phyloP scores from a whole-genome alignment of 75 land plant species.

The Pinus tabuliformis region DNA sequence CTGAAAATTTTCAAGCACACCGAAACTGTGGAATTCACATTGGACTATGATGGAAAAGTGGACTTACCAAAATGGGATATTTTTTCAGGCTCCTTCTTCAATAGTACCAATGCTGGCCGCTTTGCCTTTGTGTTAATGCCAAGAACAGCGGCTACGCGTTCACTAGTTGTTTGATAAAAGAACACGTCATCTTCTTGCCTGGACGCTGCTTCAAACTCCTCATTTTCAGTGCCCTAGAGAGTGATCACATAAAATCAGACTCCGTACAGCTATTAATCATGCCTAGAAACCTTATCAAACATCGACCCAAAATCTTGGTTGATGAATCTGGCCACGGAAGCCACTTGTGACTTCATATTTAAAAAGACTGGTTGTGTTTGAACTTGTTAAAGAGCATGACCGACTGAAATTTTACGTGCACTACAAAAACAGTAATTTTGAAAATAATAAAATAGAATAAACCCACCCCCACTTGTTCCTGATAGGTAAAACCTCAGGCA shows the following conservation, averaged over 20 bases:
- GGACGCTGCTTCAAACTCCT: conserved; percentile 79
- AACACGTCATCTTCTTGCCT: conserved; percentile 84
- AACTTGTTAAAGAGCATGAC: not conserved
- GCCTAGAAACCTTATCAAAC: not conserved
- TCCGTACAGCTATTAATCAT: not conserved
- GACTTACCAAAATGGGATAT: conserved; percentile 33
- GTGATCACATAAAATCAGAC: not conserved
- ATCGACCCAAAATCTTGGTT: not conserved
- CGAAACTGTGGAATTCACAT: not conserved
- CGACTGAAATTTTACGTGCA: not conserved
- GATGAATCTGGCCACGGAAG: not conserved
- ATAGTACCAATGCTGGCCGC: conserved; percentile 71
- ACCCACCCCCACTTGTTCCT: not conserved
- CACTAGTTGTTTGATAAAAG: conserved; percentile 71
- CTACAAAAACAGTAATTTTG: not conserved
- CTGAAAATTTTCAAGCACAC: not conserved
- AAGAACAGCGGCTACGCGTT: conserved; percentile 71
- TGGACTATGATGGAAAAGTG: not conserved
- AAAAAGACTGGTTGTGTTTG: not conserved
- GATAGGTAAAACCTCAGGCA: not conserved
- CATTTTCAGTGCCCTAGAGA: conserved; percentile 72
- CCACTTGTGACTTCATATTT: not conserved
- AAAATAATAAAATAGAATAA: not conserved
- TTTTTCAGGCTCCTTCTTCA: conserved; percentile 88
- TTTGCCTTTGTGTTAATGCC: conserved; percentile 49